Conservation (phyloP, 257 asterid genomes). For the Primulina tabacum region DNA sequence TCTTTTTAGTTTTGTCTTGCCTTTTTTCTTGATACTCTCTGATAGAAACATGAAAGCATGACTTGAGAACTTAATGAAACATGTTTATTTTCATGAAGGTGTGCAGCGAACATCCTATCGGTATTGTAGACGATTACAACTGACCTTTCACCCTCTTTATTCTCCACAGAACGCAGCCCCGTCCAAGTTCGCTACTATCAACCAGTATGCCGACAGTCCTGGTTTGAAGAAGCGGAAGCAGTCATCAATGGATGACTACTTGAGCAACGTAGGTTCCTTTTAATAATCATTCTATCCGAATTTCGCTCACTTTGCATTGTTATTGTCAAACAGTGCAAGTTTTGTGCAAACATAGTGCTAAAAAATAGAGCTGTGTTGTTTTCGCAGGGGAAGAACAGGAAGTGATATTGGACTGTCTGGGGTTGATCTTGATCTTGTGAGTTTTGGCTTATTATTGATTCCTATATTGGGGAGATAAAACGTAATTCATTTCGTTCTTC, state of each 20-base stretch:
- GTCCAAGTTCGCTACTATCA: slow-evolving; percentile 65
- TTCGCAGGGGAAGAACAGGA: slow-evolving; percentile 72
- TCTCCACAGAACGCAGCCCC: slow-evolving; percentile 54
- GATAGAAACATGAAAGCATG: background rate
- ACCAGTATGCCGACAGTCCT: slow-evolving; percentile 82
- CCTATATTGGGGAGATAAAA: background rate
- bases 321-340: background rate
- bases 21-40: background rate
- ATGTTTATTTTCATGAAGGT: no score
- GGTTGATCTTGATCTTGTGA: background rate
- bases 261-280: slow-evolving; percentile 54
- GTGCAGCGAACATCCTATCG: background rate
- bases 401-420: slow-evolving; percentile 25
- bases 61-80: background rate
- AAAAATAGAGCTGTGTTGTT: background rate
- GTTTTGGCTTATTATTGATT: background rate
- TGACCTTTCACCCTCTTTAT: background rate
- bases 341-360: background rate
- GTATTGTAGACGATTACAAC: background rate
- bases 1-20: background rate
- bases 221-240: slow-evolving; percentile 73
- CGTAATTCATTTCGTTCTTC: background rate
- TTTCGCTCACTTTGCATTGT: background rate
- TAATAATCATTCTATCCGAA: background rate
- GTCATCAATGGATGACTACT: slow-evolving; percentile 66